Evolutionary conservation across 768 basidiomycete genomes (phyloP), one percentile per base, ranked within the genome.

Genomic region (Auricularia cornea): DNA sequence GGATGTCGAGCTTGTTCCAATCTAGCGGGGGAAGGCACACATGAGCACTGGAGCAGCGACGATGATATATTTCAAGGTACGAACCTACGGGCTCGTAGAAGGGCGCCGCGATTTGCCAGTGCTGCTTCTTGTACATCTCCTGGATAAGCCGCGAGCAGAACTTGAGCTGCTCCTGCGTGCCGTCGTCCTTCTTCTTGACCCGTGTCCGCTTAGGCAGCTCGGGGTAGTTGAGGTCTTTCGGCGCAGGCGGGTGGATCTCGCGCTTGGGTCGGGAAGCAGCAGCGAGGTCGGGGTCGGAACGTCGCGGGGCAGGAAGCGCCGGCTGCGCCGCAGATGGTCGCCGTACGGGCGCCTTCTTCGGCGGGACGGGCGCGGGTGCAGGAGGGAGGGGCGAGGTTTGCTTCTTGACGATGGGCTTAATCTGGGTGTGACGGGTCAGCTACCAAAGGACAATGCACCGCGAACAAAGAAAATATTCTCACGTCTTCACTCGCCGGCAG

Each of bases 51-150:
- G n/a, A 32, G 18, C 10, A 14, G 59, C 26, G 61, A 61, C 48
- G 51, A n/a, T 26, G 28, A 60, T n/a, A 61, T 3, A 59, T 8
- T n/a, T n/a, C 18, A 20, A 32, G 28, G 41, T 67, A 85, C 88
- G 72, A 72, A 90, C 93, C 93, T 68, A 99, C 94, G 64, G 97
- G 94, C 72, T 92, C 89, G 68, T 95, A 89, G 78, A 99, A 99
- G 3, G 92, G 91, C 71, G 81, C 80, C 0, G 92, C 93, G 63
- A 86, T 77, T 38, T 75, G 70, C 70, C 80, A 86, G 68, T 93
- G 85, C 70, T 90, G 87, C 77, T 94, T 92, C 72, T 87, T 85
- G 70, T 87, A 78, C 65, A 98, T 71, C 65, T 94, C 90, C 63
- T 75, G 78, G 67, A 97, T 72, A 20, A 95, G 75, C 75, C 88